Base-by-base conservation (phyloP, 2,329 filamentous ascomycete genomes). In the Catunica adiposa region DNA sequence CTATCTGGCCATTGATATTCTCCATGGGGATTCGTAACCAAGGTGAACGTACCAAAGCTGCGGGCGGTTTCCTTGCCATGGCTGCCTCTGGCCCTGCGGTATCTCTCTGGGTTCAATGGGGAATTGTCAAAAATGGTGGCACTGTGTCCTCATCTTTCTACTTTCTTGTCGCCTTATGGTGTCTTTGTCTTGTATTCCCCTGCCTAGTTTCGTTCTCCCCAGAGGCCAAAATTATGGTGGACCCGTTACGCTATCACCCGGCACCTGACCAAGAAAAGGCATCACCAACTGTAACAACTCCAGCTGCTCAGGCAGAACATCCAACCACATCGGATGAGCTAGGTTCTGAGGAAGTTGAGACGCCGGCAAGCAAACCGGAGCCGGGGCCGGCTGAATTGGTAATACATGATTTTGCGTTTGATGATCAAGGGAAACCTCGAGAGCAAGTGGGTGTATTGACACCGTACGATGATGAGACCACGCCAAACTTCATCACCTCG, bases 1-100 rank as follows among this genome's bases (percentile, higher is more conserved):
- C 88, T 53, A 79, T 87, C 62, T 94, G 86, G 73, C 88, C 89
- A 0, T 80, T 89, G 1, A 82, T 92, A 58, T 88, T 89, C 61
- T 81, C 85, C 2, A 75, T 92, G 11, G 85, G 84, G 2, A 81
- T 94, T 58, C 79, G 86, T 2, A 87, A 88, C 0, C 78, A 94
- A 52, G 88, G 88, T 0, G 76, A 78, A n/a, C 77, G 86, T 61
- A 89, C 84, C 3, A 94, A 94, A 69, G 77, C 83, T 51, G 86
- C 84, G 0, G 83, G 84, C 0, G 84, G 83, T 1, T 86, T 80
- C 66, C 82, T 94, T 60, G 86, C 89, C 1, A 86, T 83, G 65
- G 84, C 82, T 52, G 84, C 81, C 1, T 81, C 78, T 1, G 85
- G 86, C 1, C 83, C 86, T 9, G 83, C 81, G 0, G 79, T 83